Evolutionary conservation across 129 eudicot species (phyloP).

Genomic region (Glebionis coronaria): DNA sequence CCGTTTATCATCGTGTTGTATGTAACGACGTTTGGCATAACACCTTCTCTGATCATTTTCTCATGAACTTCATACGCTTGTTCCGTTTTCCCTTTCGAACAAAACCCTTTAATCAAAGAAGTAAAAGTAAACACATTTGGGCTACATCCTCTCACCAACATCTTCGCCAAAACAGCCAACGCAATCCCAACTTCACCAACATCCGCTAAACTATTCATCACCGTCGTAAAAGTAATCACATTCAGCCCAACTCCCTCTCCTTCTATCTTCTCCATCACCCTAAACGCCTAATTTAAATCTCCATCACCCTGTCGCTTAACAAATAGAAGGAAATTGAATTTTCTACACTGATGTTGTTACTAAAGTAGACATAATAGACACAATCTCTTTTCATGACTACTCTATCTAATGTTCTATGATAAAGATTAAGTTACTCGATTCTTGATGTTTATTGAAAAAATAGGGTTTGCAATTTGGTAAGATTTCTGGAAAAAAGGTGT

Average conservation of each 20-base stretch:
- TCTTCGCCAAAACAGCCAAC: conserved; percentile 62
- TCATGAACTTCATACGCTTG: conserved; percentile 52
- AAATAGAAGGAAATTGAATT: too few relatives aligned
- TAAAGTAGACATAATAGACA: too few relatives aligned
- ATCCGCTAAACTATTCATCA: conserved; percentile 51
- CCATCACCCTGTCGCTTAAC: too few relatives aligned
- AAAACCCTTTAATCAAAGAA: conserved; percentile 67
- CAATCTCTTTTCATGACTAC: too few relatives aligned
- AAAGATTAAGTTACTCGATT: too few relatives aligned
- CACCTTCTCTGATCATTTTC: conserved; percentile 54
- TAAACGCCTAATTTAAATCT: conserved; percentile 43
- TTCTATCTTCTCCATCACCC: conserved; percentile 53
- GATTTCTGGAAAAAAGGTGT: too few relatives aligned
- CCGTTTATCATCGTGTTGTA: conserved; percentile 67
- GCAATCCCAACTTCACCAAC: conserved; percentile 51
- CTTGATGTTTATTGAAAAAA: too few relatives aligned
- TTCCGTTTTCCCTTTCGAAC: conserved; percentile 38
- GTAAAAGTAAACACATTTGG: conserved; percentile 70
- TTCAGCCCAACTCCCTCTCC: conserved; percentile 49
- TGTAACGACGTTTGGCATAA: conserved; percentile 59
- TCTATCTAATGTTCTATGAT: too few relatives aligned
- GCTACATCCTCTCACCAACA: conserved; percentile 50
- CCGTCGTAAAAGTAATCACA: conserved; percentile 63
- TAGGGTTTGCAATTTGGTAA: too few relatives aligned
- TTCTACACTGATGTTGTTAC: too few relatives aligned